Conservation (phyloP, 2,329 filamentous ascomycete species). For the Epichloe amarillans region DNA sequence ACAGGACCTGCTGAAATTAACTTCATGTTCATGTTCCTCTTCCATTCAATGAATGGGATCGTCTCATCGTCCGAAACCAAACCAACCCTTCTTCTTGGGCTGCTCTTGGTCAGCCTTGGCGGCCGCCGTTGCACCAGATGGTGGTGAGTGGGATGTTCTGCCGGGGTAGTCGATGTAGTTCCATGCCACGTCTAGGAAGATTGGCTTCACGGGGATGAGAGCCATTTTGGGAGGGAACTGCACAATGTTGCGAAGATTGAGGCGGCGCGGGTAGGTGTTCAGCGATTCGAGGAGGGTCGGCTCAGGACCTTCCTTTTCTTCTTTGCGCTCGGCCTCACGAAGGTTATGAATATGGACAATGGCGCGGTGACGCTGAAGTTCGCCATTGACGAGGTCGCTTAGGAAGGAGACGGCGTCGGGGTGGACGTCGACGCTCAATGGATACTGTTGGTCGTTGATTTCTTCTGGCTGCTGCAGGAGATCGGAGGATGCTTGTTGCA, state of each 20-base stretch:
- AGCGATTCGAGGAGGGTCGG: constrained; percentile 61
- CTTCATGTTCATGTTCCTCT: not conserved
- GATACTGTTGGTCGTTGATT: constrained; percentile 5
- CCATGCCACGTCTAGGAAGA: constrained; percentile 94
- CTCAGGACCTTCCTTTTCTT: constrained; percentile 12
- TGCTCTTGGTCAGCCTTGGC: constrained; percentile 22
- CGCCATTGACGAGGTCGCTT: constrained; percentile 47
- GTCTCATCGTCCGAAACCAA: constrained; percentile 49
- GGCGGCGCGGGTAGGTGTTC: constrained; percentile 59
- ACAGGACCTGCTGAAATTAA: not conserved
- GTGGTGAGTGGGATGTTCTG: constrained; percentile 20
- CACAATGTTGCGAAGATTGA: constrained; percentile 70
- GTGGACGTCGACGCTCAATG: constrained; percentile 58
- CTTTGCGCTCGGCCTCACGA: constrained; percentile 33
- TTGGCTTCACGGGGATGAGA: constrained; percentile 78
- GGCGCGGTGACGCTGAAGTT: constrained; percentile 71
- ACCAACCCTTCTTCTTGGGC: constrained; percentile 59
- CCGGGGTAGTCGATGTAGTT: constrained; percentile 92
- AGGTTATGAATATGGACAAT: constrained; percentile 71
- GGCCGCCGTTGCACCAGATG: constrained; percentile 16
- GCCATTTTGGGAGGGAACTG: constrained; percentile 75
- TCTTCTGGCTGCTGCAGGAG: constrained; percentile 25
- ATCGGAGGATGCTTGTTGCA: constrained; percentile 36
- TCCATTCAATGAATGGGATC: constrained; percentile 4
- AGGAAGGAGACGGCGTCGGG: constrained; percentile 45